Evolutionary conservation across 2,329 filamentous ascomycete species (phyloP).

Genomic region (Pseudogymnoascus sp.): DNA sequence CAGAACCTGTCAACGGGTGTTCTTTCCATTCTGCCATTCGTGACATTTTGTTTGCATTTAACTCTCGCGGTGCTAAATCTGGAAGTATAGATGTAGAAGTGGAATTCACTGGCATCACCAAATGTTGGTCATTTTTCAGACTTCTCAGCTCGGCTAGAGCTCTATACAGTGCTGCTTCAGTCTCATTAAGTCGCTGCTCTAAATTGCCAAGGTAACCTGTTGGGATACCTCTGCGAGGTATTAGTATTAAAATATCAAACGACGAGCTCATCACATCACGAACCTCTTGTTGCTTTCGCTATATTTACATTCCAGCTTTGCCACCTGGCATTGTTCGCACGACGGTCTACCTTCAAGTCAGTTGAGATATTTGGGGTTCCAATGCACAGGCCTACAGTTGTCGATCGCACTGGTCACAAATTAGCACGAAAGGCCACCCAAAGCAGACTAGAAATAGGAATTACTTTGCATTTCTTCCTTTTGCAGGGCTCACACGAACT

Average conservation of each 20-base stretch:
- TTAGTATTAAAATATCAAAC: neutral
- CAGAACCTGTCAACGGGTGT: slow-evolving; percentile 9
- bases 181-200: slow-evolving; percentile 30
- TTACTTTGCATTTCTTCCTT: slow-evolving; percentile 29
- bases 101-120: neutral
- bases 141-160: slow-evolving; percentile 12
- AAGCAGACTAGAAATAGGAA: slow-evolving; percentile 19
- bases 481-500: slow-evolving; percentile 30
- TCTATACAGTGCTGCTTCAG: slow-evolving; percentile 24
- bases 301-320: neutral
- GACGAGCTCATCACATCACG: slow-evolving; percentile 8
- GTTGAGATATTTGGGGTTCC: slow-evolving; percentile 17
- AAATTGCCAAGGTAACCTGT: slow-evolving; percentile 33
- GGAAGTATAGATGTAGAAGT: neutral
- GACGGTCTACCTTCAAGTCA: neutral
- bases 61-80: neutral
- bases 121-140: neutral
- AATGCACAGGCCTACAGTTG: neutral
- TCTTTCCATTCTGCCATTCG: neutral
- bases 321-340: neutral
- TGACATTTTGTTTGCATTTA: neutral
- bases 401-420: neutral
- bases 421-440: neutral
- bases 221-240: slow-evolving; percentile 26
- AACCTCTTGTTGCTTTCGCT: slow-evolving; percentile 15